These are phyloP conservation scores for Polytolypa hystricis DNA, from an alignment of 2,329 filamentous ascomycete genomes.

Conservation along the genomic window DNA sequence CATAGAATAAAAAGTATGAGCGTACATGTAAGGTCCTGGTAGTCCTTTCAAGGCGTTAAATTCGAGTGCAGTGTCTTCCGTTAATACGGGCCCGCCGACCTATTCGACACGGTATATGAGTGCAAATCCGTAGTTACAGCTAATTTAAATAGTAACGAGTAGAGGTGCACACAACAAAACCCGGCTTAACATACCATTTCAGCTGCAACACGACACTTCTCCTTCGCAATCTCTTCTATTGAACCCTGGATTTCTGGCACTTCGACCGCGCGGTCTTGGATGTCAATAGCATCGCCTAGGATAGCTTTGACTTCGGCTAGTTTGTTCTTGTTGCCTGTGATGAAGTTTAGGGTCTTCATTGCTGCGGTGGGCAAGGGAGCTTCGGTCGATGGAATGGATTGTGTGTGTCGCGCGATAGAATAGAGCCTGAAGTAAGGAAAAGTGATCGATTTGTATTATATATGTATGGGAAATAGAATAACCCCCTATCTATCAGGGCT, in stretches of 20 bases:
- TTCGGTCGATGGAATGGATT: neutral
- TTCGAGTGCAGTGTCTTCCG: conserved; percentile 91
- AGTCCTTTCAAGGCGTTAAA: conserved; percentile 85
- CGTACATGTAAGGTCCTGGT: conserved; percentile 90
- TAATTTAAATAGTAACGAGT: too few relatives aligned
- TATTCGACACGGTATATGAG: conserved; percentile 24
- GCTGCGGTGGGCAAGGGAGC: conserved; percentile 34
- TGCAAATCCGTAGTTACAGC: neutral
- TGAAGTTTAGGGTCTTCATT: conserved; percentile 64
- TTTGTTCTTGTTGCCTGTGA: conserved; percentile 94
- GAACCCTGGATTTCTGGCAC: conserved; percentile 84
- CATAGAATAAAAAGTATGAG: conserved; percentile 8
- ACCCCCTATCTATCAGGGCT: too few relatives aligned
- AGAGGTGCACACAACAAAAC: neutral
- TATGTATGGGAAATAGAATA: too few relatives aligned
- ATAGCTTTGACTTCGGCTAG: conserved; percentile 81
- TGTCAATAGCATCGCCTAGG: conserved; percentile 58
- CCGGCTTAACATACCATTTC: conserved; percentile 55
- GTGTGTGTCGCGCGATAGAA: neutral
- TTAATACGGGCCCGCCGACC: conserved; percentile 78
- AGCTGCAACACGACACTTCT: conserved; percentile 77
- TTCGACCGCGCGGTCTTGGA: conserved; percentile 66
- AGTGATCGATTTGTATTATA: too few relatives aligned
- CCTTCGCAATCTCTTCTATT: conserved; percentile 78
- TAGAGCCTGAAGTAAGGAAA: too few relatives aligned